These are phyloP conservation scores for Mucor saturninus DNA, from an alignment of 371 early-diverging fungal genomes.

Conservation along the genomic window DNA sequence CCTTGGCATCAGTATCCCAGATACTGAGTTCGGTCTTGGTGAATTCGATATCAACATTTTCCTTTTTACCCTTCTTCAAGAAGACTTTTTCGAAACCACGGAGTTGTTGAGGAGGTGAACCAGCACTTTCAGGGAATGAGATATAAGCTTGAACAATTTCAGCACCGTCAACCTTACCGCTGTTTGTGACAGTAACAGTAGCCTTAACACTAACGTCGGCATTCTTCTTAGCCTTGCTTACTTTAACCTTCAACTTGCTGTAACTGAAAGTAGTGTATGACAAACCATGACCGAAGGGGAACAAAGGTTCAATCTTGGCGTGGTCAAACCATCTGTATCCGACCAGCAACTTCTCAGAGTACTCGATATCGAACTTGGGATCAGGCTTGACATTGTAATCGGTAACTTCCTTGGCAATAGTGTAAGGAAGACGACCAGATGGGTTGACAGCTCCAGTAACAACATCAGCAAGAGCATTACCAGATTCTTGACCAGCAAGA, in stretches of 20 bases:
- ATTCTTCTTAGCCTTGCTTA: constrained; percentile 3
- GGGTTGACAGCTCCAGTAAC: constrained; percentile 67
- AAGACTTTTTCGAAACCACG: constrained; percentile 59
- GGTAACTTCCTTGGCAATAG: constrained; percentile 43
- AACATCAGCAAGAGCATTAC: constrained; percentile 64
- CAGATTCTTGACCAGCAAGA: constrained; percentile 62
- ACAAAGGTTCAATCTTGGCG: constrained; percentile 50
- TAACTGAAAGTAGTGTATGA: constrained; percentile 66
- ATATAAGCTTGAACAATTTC: constrained; percentile 66
- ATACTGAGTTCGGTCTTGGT: constrained; percentile 43
- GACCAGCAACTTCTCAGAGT: constrained; percentile 57
- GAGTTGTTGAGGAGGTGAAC: constrained; percentile 59
- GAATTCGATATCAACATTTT: constrained; percentile 44
- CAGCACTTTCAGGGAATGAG: constrained; percentile 50
- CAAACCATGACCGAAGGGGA: constrained; percentile 68
- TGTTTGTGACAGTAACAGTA: constrained; percentile 51
- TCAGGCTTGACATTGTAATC: constrained; percentile 43
- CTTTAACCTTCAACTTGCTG: constrained; percentile 30
- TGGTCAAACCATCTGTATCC: constrained; percentile 63
- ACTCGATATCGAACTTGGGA: constrained; percentile 26
- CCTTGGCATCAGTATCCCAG: constrained; percentile 41
- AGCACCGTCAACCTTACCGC: constrained; percentile 54
- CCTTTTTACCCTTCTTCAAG: constrained; percentile 31
- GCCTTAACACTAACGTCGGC: constrained; percentile 21
- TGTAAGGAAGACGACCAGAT: constrained; percentile 65